Evolutionary conservation across 257 asterid species (phyloP), one percentile per base, ranked within the genome.

Genomic region (Jacaranda copaia): DNA sequence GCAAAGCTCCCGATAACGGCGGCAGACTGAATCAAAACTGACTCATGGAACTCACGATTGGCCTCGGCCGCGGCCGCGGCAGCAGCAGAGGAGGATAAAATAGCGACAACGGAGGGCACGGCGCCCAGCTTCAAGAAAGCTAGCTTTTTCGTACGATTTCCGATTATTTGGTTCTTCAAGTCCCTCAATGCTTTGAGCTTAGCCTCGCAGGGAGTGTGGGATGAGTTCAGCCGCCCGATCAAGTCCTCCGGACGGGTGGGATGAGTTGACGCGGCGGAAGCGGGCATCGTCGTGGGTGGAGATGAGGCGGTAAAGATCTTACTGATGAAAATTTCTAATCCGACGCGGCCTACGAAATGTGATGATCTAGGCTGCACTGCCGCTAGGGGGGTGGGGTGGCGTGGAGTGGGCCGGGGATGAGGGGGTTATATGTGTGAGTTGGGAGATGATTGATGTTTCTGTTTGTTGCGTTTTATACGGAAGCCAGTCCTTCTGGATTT

Each of bases 141-240:
- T 7, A 89, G 77, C 88, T 95, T 95, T 74, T 91, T 92, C 1
- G 98, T 95, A 8, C 92, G 99, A 78, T 91, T 95, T 10, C 99
- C 99, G 15, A 95, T 95, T 14, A 95, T 95, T 74, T 89, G 98
- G 76, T 95, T 95, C 87, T 95, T 95, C 73, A 95, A 82, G 69
- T 89, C 96, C 82, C 99, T 85, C 75, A 95, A 71, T 8, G 93
- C 88, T 78, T 90, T 90, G 43, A 95, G 90, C 81, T 90, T 91
- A 58, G 77, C 73, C 52, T 88, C 93, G 78, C 49, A 67, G 0
- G 91, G 79, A 6, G 86, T 74, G 60, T 83, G 68, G 11, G 76
- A 19, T 5, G 91, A 89, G 77, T 83, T 85, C 69, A 89, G 86
- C 66, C 85, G 84, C 14, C 83, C 84, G 84, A 95, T 89, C 84